Conservation (phyloP, 2,329 filamentous ascomycete genomes). For the Xylariaceae sp. region DNA sequence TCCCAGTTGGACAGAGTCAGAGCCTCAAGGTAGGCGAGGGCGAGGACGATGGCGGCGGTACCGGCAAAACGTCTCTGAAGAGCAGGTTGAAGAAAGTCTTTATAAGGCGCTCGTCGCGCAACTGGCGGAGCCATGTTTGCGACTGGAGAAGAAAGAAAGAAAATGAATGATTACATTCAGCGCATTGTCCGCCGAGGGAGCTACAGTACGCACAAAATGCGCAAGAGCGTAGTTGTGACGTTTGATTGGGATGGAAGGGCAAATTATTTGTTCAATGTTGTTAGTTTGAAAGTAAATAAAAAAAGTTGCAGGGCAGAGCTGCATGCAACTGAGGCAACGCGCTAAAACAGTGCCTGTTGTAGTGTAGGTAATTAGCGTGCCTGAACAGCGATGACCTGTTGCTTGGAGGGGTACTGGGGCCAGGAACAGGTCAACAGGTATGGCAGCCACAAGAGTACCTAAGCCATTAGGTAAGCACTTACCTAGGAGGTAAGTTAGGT, state of each 20-base stretch:
- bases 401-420: too few species aligned
- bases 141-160: slow-evolving; percentile 29
- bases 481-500: too few species aligned
- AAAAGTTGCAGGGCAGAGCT: slow-evolving; percentile 8
- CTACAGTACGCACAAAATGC: background rate
- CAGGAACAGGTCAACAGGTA: too few species aligned
- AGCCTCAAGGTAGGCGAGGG: slow-evolving; percentile 76
- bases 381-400: too few species aligned
- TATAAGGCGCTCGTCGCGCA: slow-evolving; percentile 71
- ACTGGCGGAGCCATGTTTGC: slow-evolving; percentile 58
- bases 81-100: slow-evolving; percentile 89
- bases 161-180: slow-evolving; percentile 6
- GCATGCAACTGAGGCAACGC: background rate
- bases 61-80: slow-evolving; percentile 86
- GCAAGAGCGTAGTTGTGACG: background rate
- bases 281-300: slow-evolving; percentile 13
- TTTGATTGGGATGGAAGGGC: background rate
- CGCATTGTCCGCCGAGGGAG: slow-evolving; percentile 21
- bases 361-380: too few species aligned
- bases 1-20: slow-evolving; percentile 73
- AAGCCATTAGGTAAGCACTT: too few species aligned
- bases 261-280: too few species aligned
- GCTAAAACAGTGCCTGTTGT: too few species aligned
- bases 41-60: slow-evolving; percentile 72
- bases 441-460: too few species aligned